Base-by-base conservation (phyloP, 768 basidiomycete species). In the Collybia mongolica region DNA sequence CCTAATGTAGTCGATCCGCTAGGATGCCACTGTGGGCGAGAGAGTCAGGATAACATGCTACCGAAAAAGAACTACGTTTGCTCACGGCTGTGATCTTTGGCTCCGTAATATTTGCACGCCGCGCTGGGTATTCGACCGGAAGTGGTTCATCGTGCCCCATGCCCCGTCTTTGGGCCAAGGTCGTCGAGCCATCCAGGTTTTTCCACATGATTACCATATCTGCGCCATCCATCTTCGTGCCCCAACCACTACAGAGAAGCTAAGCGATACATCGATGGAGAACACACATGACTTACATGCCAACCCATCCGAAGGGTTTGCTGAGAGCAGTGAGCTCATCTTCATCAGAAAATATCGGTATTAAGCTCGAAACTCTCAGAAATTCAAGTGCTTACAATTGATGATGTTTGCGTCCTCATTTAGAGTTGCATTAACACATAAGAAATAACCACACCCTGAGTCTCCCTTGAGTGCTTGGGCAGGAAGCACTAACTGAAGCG, bases 161-260 rank as follows among this genome's bases (percentile, higher is more conserved):
- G 0, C 78, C 76, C 57, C 72, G 69, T 4, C 86, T 71, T 51
- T 88, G 86, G 8, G 82, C 83, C 44, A 88, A 60, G 1, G 82
- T 80, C 39, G 74, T 71, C 5, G 75, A 70, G 2, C 79, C 79
- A 57, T 87, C 80, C 2, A 68, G 59, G 56, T 73, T 72, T 40
- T 65, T 60, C 72, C 74, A 74, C 64, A 76, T 62, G n/a, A 87
- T 76, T 50, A 86, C 74, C 75, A 84, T 82, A 37, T 75, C 74
- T 0, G 76, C 72, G 40, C 68, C 57, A n/a, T 67, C 58, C 81
- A 83, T 82, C 38, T 60, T 65, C 24, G 49, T 53, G 4, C 83
- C 82, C 58, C 77, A 83, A 11, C 81, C 81, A 41, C 77, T 78
- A 51, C 23, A 49, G 52, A 37, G 43, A 54, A 47, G 36, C 42